Evolutionary conservation across 2,329 filamentous ascomycete genomes (phyloP).

Genomic region (Chalara sp.): DNA sequence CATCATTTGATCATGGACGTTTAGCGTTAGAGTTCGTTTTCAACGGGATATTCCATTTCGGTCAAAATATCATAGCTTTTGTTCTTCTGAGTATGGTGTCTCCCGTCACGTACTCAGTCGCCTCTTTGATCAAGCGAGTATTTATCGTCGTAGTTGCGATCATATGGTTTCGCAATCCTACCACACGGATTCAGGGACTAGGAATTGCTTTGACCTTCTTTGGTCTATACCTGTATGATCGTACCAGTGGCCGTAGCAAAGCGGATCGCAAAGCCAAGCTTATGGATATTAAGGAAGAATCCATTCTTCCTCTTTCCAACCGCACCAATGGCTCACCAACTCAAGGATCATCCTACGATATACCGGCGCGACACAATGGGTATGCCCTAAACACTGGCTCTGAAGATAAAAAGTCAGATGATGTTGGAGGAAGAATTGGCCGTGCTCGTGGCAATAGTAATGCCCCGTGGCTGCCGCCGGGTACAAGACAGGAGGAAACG

Average conservation of each 20-base stretch:
- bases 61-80: constrained; percentile 92
- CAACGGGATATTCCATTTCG: constrained; percentile 95
- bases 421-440: constrained; percentile 47
- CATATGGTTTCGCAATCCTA: constrained; percentile 90
- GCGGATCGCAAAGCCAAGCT: constrained; percentile 75
- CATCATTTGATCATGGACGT: constrained; percentile 70
- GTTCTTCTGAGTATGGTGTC: constrained; percentile 87
- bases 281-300: constrained; percentile 40
- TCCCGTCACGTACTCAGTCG: constrained; percentile 94
- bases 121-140: constrained; percentile 91
- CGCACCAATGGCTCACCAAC: constrained; percentile 5
- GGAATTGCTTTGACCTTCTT: constrained; percentile 87
- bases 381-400: constrained; percentile 32
- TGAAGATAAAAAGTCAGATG: constrained; percentile 30
- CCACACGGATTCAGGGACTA: constrained; percentile 72
- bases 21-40: constrained; percentile 83
- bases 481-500: constrained; percentile 80
- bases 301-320: constrained; percentile 10
- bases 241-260: constrained; percentile 81
- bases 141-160: constrained; percentile 95
- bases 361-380: constrained; percentile 38
- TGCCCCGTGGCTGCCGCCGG: constrained; percentile 64
- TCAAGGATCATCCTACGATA: constrained; percentile 20
- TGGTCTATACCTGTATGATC: constrained; percentile 91
- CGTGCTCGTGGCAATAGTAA: constrained; percentile 36